phyloP scores from a whole-genome alignment of 2,329 filamentous ascomycete genomes.

The Cordyceps militaris region DNA sequence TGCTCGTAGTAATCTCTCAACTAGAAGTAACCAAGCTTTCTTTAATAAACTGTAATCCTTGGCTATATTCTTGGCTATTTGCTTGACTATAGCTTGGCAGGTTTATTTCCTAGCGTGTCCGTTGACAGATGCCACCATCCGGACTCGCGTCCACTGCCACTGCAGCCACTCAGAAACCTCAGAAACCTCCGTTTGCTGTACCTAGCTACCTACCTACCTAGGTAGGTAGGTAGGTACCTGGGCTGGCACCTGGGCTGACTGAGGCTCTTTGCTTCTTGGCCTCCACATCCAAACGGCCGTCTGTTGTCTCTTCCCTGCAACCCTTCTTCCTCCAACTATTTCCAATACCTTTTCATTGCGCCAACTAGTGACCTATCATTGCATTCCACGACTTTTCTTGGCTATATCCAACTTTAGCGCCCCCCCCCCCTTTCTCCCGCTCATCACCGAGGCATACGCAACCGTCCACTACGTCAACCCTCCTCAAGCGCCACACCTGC shows the following conservation, averaged over 20 bases:
- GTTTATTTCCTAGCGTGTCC: background rate
- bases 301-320: too few relatives aligned
- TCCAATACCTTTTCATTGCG: background rate
- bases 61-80: background rate
- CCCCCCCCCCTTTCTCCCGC: background rate
- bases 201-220: too few relatives aligned
- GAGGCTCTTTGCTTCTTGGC: too few relatives aligned
- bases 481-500: conserved; percentile 1
- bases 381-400: background rate
- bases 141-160: too few relatives aligned
- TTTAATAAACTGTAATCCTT: background rate
- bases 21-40: background rate
- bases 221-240: too few relatives aligned
- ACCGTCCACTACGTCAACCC: background rate
- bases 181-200: background rate
- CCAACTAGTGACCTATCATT: background rate
- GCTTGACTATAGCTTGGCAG: background rate
- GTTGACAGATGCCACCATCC: too few relatives aligned
- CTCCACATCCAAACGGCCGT: too few relatives aligned
- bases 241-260: too few relatives aligned
- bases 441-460: background rate
- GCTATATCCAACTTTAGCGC: background rate
- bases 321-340: background rate
- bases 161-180: background rate
- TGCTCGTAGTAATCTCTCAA: too few relatives aligned